Evolutionary conservation across 495 filamentous ascomycete species (phyloP), one percentile per base, ranked within the genome.

Genomic region (Penicillium silybi): DNA sequence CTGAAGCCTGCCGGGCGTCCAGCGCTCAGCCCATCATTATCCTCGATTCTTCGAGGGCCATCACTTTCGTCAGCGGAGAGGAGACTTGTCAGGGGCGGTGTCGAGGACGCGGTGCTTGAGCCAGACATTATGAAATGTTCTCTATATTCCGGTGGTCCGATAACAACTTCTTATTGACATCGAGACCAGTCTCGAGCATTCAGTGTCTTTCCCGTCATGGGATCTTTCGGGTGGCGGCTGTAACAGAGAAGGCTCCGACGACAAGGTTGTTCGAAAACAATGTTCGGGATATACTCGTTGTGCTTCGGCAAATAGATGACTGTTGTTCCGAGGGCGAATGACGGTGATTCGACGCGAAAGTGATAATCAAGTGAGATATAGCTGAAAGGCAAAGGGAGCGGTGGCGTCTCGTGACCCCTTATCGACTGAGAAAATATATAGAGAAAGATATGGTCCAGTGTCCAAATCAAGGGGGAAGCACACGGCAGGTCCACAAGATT

Each of bases 71-170:
- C 38, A n/a, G 38, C 17, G 17, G 26, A 25, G n/a, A 32, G 37
- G 9, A 17, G 32, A 38, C 56, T 41, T 44, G 44, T 44, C 40
- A 29, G 25, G 26, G 41, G 13, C 3, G 40, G 23, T 13, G 43
- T 48, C 8, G 52, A 59, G 8, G 55, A 58, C 6, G 56, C 37
- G 0, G 46, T 50, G 29, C 52, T 56, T 38, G 56, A 48, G 34
- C 41, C 51, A 4, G 56, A 43, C 56, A 59, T 58, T 8, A 20
- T 51, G 8, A 25, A 32, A 4, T 46, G 6, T 44, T 22, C 13
- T 22, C 0, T 19, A 39, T 32, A 32, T 32, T 3, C 29, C 4
- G 29, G 10, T 15, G 29, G 13, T 32, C 9, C 1, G 8, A 32
- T 32, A 8, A 15, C 11, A 15, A 13, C 3, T 15, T 4, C 11